These are phyloP conservation scores for Hypoxylon sp. DNA, from an alignment of 2,329 filamentous ascomycete species.

Conservation along the genomic window DNA sequence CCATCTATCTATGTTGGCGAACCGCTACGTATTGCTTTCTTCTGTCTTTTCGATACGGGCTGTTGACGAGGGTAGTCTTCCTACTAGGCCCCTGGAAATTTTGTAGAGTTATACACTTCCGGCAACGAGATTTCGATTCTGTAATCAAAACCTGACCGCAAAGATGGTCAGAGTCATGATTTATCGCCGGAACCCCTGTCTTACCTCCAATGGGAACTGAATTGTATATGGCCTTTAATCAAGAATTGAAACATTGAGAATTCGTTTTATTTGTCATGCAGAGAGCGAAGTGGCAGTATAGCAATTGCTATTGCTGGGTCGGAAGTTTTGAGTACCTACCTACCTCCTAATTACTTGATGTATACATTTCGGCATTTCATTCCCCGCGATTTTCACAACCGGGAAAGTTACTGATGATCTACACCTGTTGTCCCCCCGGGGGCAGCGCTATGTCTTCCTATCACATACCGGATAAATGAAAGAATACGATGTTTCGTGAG, in stretches of 20 bases:
- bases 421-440: not conserved
- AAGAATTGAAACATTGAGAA: not conserved
- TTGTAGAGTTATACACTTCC: constrained; percentile 32
- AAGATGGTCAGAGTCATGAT: constrained; percentile 14
- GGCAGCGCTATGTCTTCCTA: not conserved
- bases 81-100: constrained; percentile 10
- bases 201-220: constrained; percentile 13
- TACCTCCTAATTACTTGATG: no score
- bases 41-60: constrained; percentile 23
- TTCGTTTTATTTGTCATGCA: not conserved
- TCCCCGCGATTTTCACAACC: not conserved
- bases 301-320: no score
- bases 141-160: constrained; percentile 12
- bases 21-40: constrained; percentile 18
- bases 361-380: not conserved
- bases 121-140: constrained; percentile 26
- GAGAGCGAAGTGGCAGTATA: not conserved
- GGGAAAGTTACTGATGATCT: not conserved
- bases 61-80: constrained; percentile 22
- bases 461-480: constrained; percentile 3
- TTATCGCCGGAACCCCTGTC: constrained; percentile 4
- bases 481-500: not conserved
- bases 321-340: no score
- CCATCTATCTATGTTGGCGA: constrained; percentile 37
- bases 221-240: constrained; percentile 21